Evolutionary conservation across 176 grass and related monocot genomes (phyloP).

Genomic region (Hyparrhenia diplandra): DNA sequence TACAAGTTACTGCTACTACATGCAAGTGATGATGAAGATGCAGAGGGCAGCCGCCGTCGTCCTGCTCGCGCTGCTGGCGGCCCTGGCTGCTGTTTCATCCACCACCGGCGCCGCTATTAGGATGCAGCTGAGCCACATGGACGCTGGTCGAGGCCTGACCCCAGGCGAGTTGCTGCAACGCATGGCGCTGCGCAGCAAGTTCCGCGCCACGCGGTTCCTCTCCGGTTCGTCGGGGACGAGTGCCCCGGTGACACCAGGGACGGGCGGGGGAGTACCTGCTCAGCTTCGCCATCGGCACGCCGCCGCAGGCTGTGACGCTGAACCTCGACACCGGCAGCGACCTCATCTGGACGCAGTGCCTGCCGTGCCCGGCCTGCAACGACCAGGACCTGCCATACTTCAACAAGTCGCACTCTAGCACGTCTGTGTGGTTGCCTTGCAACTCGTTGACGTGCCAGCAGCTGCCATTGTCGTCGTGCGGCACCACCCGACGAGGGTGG

Average conservation of each 20-base stretch:
- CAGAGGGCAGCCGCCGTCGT: no score
- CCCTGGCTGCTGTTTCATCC: background rate
- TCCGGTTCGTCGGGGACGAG: background rate
- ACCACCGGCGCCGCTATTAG: background rate
- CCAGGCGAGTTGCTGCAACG: slow-evolving; percentile 22
- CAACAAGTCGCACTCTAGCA: no score
- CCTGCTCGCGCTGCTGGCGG: slow-evolving; percentile 27
- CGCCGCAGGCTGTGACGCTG: slow-evolving; percentile 36
- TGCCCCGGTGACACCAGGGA: no score
- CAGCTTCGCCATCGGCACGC: slow-evolving; percentile 38
- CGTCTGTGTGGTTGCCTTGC: no score
- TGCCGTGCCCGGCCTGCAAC: no score
- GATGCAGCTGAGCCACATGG: slow-evolving; percentile 20
- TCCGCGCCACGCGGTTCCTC: slow-evolving; percentile 9
- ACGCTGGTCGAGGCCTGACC: slow-evolving; percentile 26
- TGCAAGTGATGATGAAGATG: no score
- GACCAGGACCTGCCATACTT: no score
- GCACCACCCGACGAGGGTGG: background rate
- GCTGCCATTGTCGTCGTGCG: background rate
- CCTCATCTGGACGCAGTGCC: slow-evolving; percentile 5
- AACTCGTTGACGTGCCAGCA: no score
- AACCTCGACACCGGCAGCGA: slow-evolving; percentile 63
- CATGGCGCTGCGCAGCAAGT: slow-evolving; percentile 25
- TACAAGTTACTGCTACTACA: no score
- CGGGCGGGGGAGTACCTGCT: slow-evolving; percentile 26